Percentiles rank a stretch among this genome's conserved stretches.
Evolutionary conservation across 306 rosid genomes (phyloP).

Genomic region (Adenanthera pavonina): DNA sequence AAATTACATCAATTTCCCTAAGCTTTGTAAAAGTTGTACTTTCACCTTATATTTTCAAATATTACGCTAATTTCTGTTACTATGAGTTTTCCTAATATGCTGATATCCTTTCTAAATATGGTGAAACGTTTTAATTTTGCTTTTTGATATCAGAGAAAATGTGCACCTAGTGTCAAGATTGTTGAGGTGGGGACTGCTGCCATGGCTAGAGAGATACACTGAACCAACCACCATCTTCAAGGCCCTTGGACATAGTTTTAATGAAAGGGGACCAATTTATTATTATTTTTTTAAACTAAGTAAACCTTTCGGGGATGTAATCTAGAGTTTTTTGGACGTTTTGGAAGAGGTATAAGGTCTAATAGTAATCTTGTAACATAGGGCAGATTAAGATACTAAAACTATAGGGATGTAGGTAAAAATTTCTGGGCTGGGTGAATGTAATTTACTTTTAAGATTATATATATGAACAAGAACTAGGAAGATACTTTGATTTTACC

Average conservation of each 20-base stretch:
- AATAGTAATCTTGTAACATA: background rate
- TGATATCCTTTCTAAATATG: no score
- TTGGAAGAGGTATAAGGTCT: background rate
- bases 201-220: background rate
- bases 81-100: no score
- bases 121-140: no score
- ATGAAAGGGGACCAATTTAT: background rate
- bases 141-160: no score
- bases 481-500: background rate
- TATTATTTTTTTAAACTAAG: no score
- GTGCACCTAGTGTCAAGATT: no score
- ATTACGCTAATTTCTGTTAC: background rate
- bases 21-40: background rate
- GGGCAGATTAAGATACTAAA: background rate
- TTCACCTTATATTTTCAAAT: background rate
- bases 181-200: background rate
- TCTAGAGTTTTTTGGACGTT: background rate
- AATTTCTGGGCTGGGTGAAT: background rate
- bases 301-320: background rate
- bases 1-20: background rate
- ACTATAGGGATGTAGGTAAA: background rate
- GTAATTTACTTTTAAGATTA: background rate
- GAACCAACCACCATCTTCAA: background rate
- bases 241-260: background rate
- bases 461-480: background rate